These are phyloP conservation scores for Sextonia rubra DNA, from an alignment of 164 flowering plant genomes.

Conservation along the genomic window DNA sequence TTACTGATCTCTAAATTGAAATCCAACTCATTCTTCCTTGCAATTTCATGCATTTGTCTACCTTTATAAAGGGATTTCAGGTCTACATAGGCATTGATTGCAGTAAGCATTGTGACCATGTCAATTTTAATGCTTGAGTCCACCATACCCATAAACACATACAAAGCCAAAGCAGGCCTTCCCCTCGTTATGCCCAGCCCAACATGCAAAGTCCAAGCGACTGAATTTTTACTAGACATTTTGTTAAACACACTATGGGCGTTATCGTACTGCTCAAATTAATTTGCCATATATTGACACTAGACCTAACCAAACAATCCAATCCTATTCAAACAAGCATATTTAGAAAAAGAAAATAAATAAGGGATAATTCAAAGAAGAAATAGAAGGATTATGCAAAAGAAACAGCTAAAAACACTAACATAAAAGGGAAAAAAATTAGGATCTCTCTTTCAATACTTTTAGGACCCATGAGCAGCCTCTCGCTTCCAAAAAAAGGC, in stretches of 20 bases:
- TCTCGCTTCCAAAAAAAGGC: too few species aligned
- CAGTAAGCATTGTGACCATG: slow-evolving; percentile 48
- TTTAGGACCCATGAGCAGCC: too few species aligned
- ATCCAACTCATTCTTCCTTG: slow-evolving; percentile 36
- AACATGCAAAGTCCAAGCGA: slow-evolving; percentile 56
- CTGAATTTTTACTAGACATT: slow-evolving; percentile 25
- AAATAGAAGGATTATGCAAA: too few species aligned
- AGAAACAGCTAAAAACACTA: too few species aligned
- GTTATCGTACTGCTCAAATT: slow-evolving; percentile 30
- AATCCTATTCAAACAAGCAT: too few species aligned
- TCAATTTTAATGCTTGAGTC: slow-evolving; percentile 29
- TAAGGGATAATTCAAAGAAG: too few species aligned
- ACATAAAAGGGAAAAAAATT: too few species aligned
- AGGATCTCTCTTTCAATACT: too few species aligned
- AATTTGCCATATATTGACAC: slow-evolving; percentile 51
- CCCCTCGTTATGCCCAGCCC: slow-evolving; percentile 32
- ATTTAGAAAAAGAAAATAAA: too few species aligned
- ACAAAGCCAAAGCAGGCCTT: slow-evolving; percentile 38
- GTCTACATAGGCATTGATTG: slow-evolving; percentile 40
- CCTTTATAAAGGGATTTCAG: slow-evolving; percentile 43
- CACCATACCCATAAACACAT: slow-evolving; percentile 44
- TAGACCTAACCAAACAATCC: too few species aligned
- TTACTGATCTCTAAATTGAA: slow-evolving; percentile 51
- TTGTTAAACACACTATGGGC: slow-evolving; percentile 37
- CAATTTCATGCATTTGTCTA: slow-evolving; percentile 42